Evolutionary conservation across 164 flowering plant species (phyloP).

Genomic region (Magnolia kwangsiensis): DNA sequence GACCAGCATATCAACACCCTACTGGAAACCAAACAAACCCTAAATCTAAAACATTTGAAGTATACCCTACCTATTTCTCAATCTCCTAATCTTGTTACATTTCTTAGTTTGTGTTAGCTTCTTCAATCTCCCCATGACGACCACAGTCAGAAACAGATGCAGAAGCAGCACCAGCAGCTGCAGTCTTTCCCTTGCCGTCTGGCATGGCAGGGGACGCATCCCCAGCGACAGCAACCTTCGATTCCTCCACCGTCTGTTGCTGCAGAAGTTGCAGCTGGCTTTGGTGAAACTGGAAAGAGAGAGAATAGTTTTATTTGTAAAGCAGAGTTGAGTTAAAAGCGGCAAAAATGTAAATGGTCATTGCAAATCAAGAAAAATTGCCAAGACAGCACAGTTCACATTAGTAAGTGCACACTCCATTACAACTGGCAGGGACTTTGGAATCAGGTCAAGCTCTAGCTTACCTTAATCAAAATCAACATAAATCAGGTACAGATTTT

Average conservation of each 20-base stretch:
- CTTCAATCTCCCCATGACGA: slow-evolving; percentile 19
- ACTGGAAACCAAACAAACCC: not conserved
- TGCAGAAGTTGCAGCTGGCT: slow-evolving; percentile 20
- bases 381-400: no score
- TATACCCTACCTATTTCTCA: not conserved
- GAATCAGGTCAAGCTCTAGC: no score
- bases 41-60: not conserved
- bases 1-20: not conserved
- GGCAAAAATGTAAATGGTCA: not conserved
- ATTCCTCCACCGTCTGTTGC: slow-evolving; percentile 9
- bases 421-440: no score
- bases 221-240: not conserved
- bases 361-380: not conserved
- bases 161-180: slow-evolving; percentile 11
- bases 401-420: no score
- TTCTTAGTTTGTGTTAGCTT: slow-evolving; percentile 2
- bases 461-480: no score
- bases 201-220: not conserved
- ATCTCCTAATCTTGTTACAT: not conserved
- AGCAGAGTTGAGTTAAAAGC: not conserved
- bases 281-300: slow-evolving; percentile 16
- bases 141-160: slow-evolving; percentile 16
- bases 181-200: slow-evolving; percentile 22
- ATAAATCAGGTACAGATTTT: no score
- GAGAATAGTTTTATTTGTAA: not conserved